A percentile compares a stretch with the other conserved stretches of the same genome.
These are phyloP conservation scores for Gremmenia infestans DNA, from an alignment of 2,329 filamentous ascomycete genomes.

Conservation along the genomic window DNA sequence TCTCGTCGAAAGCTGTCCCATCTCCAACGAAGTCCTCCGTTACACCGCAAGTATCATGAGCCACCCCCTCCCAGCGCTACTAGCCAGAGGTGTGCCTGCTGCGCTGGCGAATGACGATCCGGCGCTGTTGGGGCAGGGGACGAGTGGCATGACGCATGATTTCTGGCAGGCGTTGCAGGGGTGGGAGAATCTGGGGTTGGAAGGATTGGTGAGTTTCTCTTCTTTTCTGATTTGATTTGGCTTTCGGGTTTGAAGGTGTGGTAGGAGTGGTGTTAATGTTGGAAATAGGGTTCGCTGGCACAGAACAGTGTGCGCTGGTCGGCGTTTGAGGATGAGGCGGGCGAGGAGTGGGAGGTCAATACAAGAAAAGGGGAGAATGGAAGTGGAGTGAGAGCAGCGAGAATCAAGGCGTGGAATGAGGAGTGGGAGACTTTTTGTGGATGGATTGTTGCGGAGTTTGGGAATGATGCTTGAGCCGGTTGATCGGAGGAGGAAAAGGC, in stretches of 20 bases:
- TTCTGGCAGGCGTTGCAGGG: slow-evolving; percentile 89
- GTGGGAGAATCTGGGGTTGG: slow-evolving; percentile 82
- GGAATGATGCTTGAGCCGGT: not conserved
- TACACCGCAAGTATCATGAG: slow-evolving; percentile 67
- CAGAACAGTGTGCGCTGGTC: slow-evolving; percentile 90
- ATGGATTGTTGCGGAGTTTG: slow-evolving; percentile 77
- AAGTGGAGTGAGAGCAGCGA: slow-evolving; percentile 59
- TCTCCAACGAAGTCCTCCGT: slow-evolving; percentile 81
- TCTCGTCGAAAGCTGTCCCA: slow-evolving; percentile 80
- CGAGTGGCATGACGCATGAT: slow-evolving; percentile 76
- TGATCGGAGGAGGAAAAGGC: not conserved
- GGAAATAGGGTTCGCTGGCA: slow-evolving; percentile 47
- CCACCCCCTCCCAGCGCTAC: slow-evolving; percentile 74
- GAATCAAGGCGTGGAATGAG: slow-evolving; percentile 69
- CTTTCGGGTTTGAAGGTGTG: not conserved
- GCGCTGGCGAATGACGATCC: slow-evolving; percentile 87
- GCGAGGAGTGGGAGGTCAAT: slow-evolving; percentile 65
- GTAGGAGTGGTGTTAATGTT: not conserved
- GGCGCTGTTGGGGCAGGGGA: slow-evolving; percentile 78
- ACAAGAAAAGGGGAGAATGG: slow-evolving; percentile 69
- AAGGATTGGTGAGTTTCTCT: slow-evolving; percentile 62
- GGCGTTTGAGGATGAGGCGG: slow-evolving; percentile 70
- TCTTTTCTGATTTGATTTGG: not conserved
- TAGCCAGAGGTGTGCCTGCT: slow-evolving; percentile 76
- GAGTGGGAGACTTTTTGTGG: slow-evolving; percentile 85